These are phyloP conservation scores for Dictyostelium capitatum DNA, from an alignment of 78 protist species.

Conservation along the genomic window DNA sequence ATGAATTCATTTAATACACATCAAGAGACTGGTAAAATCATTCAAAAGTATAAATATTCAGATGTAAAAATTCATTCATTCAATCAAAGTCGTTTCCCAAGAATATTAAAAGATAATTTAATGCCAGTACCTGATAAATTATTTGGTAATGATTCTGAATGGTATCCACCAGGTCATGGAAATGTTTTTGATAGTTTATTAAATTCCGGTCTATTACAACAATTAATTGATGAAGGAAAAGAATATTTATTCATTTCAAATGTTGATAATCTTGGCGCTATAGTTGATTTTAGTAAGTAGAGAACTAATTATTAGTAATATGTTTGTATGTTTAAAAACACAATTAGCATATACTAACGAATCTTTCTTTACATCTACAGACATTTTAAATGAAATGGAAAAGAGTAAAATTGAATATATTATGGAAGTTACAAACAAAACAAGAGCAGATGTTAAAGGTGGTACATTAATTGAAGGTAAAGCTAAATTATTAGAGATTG, in stretches of 20 bases:
- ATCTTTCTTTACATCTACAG: no score
- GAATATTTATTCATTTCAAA: slow-evolving; percentile 97
- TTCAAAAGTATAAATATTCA: slow-evolving; percentile 79
- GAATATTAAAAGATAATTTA: slow-evolving; percentile 90
- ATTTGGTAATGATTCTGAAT: slow-evolving; percentile 68
- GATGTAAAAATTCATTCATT: slow-evolving; percentile 86
- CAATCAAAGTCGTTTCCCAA: slow-evolving; percentile 94
- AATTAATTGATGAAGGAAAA: slow-evolving; percentile 88
- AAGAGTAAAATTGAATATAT: slow-evolving; percentile 66
- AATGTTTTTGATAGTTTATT: slow-evolving; percentile 89
- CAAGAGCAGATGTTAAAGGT: slow-evolving; percentile 98
- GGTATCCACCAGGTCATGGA: slow-evolving; percentile 99
- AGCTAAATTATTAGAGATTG: slow-evolving; percentile 93
- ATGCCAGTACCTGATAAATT: slow-evolving; percentile 80
- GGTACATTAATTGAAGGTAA: slow-evolving; percentile 95
- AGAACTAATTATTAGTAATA: no score
- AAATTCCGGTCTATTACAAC: slow-evolving; percentile 86
- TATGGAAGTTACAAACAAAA: slow-evolving; percentile 97
- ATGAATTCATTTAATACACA: slow-evolving; percentile 99
- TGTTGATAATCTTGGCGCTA: slow-evolving; percentile 99
- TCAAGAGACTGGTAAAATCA: slow-evolving; percentile 88
- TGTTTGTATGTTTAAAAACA: no score
- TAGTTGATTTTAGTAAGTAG: slow-evolving; percentile 90
- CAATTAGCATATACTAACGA: no score
- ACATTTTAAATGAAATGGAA: slow-evolving; percentile 74